Percentiles rank a stretch among this genome's conserved stretches.
These are phyloP conservation scores for Tylopilus sp. DNA, from an alignment of 768 basidiomycete genomes.

Conservation along the genomic window DNA sequence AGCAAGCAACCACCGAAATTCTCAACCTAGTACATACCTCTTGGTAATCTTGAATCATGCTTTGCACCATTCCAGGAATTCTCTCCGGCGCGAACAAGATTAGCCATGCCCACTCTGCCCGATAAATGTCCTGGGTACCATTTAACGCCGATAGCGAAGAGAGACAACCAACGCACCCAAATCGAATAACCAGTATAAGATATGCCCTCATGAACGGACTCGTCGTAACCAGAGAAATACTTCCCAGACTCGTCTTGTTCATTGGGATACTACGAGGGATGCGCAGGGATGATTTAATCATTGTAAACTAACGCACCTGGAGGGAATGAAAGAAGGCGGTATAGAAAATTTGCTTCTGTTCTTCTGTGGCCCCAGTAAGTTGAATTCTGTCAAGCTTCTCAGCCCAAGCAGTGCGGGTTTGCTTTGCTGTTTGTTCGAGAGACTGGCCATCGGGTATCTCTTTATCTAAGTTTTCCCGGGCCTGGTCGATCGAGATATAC, in stretches of 20 bases:
- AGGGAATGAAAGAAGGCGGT: slow-evolving; percentile 63
- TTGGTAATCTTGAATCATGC: slow-evolving; percentile 77
- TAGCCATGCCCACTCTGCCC: slow-evolving; percentile 77
- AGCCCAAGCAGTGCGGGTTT: slow-evolving; percentile 51
- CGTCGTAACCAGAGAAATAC: slow-evolving; percentile 80
- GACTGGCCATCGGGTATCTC: slow-evolving; percentile 46
- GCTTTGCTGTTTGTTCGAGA: slow-evolving; percentile 49
- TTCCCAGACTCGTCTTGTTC: slow-evolving; percentile 62
- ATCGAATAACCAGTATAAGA: slow-evolving; percentile 82
- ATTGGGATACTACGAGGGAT: slow-evolving; percentile 63
- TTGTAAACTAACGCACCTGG: slow-evolving; percentile 37
- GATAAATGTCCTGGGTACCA: slow-evolving; percentile 65
- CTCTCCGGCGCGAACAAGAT: slow-evolving; percentile 75
- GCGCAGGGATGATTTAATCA: neutral
- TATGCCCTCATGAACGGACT: slow-evolving; percentile 55
- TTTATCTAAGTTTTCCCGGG: slow-evolving; percentile 46
- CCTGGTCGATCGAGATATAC: slow-evolving; percentile 71
- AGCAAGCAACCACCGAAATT: neutral
- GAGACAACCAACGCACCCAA: slow-evolving; percentile 46
- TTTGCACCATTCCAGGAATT: slow-evolving; percentile 70
- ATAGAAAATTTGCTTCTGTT: slow-evolving; percentile 50
- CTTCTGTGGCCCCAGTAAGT: slow-evolving; percentile 46
- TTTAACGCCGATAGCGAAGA: neutral
- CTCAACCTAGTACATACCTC: slow-evolving; percentile 41
- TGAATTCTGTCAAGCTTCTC: slow-evolving; percentile 53